Evolutionary conservation across 306 rosid genomes (phyloP).

Genomic region (Dicorynia guianensis): DNA sequence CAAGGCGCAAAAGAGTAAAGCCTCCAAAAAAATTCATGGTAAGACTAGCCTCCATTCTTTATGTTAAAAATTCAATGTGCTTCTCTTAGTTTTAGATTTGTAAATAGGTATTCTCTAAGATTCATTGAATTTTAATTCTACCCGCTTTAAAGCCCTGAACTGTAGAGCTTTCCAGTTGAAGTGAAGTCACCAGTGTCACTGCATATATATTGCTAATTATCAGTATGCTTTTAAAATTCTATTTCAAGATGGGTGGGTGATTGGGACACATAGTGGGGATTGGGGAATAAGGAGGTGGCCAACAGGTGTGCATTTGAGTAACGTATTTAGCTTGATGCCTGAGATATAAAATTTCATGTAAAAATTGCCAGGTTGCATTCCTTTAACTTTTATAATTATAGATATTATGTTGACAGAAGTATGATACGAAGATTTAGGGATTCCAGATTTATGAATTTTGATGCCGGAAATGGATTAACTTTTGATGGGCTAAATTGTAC

Average conservation of each 20-base stretch:
- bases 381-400: neutral
- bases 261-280: conserved; percentile 9
- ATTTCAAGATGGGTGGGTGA: conserved; percentile 32
- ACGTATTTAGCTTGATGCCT: conserved; percentile 18
- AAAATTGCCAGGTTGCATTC: conserved; percentile 14
- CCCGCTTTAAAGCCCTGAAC: conserved; percentile 22
- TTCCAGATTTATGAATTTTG: conserved; percentile 25
- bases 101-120: conserved; percentile 9
- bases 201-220: conserved; percentile 11
- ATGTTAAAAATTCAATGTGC: conserved; percentile 13
- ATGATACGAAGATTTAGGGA: neutral
- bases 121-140: conserved; percentile 21
- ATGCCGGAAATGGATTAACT: conserved; percentile 26
- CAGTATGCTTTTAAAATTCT: conserved; percentile 3
- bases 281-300: neutral
- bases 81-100: conserved; percentile 39
- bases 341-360: conserved; percentile 13
- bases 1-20: conserved; percentile 67
- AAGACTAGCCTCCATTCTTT: conserved; percentile 14
- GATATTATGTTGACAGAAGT: conserved; percentile 15
- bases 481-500: neutral
- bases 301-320: neutral
- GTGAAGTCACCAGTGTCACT: conserved; percentile 15
- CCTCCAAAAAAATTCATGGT: conserved; percentile 75
- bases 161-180: conserved; percentile 11